Evolutionary conservation across 192 early-diverging fungal genomes (phyloP).

Genomic region (Rhizophagus sp.): DNA sequence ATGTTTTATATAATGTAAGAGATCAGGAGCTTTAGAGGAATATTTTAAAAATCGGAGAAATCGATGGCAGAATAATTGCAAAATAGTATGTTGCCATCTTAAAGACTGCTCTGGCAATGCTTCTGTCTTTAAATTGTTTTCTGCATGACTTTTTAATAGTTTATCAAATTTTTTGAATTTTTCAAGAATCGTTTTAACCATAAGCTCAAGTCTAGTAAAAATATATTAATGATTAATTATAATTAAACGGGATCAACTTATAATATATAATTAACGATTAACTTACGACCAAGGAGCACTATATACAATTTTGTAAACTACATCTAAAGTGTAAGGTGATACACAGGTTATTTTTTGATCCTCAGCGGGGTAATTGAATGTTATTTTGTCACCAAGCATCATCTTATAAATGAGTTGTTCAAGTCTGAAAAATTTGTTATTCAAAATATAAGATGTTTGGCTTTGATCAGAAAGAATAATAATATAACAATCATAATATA

Average conservation of each 20-base stretch:
- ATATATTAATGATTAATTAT: not conserved
- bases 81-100: constrained; percentile 73
- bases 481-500: not conserved
- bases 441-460: not conserved
- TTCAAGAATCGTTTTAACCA: constrained; percentile 74
- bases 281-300: constrained; percentile 72
- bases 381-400: constrained; percentile 67
- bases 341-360: constrained; percentile 55
- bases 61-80: constrained; percentile 74
- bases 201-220: constrained; percentile 52
- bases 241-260: not conserved
- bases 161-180: constrained; percentile 71
- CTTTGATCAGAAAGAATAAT: not conserved
- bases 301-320: constrained; percentile 75
- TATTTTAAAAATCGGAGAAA: constrained; percentile 74
- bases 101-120: constrained; percentile 42
- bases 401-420: constrained; percentile 70
- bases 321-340: constrained; percentile 73
- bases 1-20: constrained; percentile 70
- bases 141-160: constrained; percentile 47
- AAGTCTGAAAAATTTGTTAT: constrained; percentile 36
- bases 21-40: constrained; percentile 60
- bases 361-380: not conserved
- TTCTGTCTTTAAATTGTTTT: constrained; percentile 36
- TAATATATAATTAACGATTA: not conserved